These are phyloP conservation scores for Amanita pallidorosea DNA, from an alignment of 768 basidiomycete genomes.

Conservation along the genomic window DNA sequence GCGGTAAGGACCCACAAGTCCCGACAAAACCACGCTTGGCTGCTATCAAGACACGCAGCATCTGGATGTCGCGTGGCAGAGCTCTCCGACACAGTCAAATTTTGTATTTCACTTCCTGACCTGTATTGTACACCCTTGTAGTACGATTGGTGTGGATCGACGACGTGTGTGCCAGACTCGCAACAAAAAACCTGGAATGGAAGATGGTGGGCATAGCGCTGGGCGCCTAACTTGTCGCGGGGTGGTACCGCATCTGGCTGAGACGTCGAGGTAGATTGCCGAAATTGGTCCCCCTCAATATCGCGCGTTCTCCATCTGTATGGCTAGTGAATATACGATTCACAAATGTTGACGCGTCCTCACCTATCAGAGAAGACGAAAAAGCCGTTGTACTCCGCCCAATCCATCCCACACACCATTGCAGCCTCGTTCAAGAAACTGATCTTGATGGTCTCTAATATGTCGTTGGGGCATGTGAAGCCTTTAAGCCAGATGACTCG, in stretches of 20 bases:
- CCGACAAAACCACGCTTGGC: slow-evolving; percentile 96
- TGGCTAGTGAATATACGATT: neutral
- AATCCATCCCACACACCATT: slow-evolving; percentile 99
- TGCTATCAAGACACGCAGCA: slow-evolving; percentile 87
- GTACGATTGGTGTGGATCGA: slow-evolving; percentile 93
- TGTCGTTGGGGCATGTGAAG: slow-evolving; percentile 97
- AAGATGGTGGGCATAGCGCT: slow-evolving; percentile 82
- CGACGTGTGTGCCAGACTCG: slow-evolving; percentile 94
- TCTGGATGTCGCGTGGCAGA: slow-evolving; percentile 56
- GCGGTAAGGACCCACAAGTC: slow-evolving; percentile 95
- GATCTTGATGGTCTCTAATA: slow-evolving; percentile 90
- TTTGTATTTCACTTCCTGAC: slow-evolving; percentile 72
- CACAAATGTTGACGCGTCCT: neutral
- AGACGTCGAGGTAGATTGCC: slow-evolving; percentile 90
- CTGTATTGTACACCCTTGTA: slow-evolving; percentile 86
- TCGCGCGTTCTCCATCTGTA: slow-evolving; percentile 92
- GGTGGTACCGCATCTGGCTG: slow-evolving; percentile 88
- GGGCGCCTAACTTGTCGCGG: slow-evolving; percentile 70
- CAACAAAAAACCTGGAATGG: slow-evolving; percentile 99
- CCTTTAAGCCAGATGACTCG: slow-evolving; percentile 97
- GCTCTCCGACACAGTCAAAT: slow-evolving; percentile 54
- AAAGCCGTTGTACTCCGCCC: slow-evolving; percentile 95
- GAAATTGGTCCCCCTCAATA: slow-evolving; percentile 96
- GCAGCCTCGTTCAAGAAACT: slow-evolving; percentile 87
- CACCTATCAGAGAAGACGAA: slow-evolving; percentile 98